phyloP scores from a whole-genome alignment of 331 rosid genomes.

The Prunus yedoensis region DNA sequence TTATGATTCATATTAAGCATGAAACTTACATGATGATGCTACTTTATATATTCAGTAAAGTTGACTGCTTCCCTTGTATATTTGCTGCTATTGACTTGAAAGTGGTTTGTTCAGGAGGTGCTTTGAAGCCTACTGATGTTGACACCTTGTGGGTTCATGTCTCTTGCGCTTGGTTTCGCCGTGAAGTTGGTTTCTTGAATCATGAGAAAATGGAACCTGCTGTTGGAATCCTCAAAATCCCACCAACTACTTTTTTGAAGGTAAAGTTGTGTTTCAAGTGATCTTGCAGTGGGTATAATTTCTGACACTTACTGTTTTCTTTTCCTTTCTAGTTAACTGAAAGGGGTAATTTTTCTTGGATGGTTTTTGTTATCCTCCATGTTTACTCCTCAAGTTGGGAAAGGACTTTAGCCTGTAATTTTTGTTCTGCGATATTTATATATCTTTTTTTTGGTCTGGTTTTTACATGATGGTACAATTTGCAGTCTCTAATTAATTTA shows the following conservation, averaged over 20 bases:
- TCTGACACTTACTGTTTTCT: conserved; percentile 4
- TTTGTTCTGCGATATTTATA: not conserved
- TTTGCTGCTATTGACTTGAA: conserved; percentile 21
- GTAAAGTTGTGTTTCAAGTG: conserved; percentile 34
- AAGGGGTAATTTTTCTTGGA: not conserved
- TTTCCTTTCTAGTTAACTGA: not conserved
- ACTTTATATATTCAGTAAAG: not conserved
- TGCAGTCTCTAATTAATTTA: not conserved
- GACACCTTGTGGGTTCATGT: conserved; percentile 92
- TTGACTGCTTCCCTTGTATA: conserved; percentile 12
- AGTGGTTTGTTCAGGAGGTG: conserved; percentile 72
- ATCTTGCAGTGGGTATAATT: conserved; percentile 15
- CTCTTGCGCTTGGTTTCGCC: conserved; percentile 96
- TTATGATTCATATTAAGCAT: not conserved
- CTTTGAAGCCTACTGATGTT: conserved; percentile 93
- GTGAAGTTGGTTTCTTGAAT: conserved; percentile 74
- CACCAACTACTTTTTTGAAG: conserved; percentile 72
- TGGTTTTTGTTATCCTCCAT: not conserved
- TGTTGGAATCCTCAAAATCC: conserved; percentile 79
- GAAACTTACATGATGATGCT: not conserved
- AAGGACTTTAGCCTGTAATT: not conserved
- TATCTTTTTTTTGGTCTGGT: too few relatives aligned
- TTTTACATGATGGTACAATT: not conserved
- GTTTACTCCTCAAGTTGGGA: not conserved
- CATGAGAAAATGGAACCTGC: conserved; percentile 96